Conservation (phyloP, 495 filamentous ascomycete genomes). For the Penicillium parvum region DNA sequence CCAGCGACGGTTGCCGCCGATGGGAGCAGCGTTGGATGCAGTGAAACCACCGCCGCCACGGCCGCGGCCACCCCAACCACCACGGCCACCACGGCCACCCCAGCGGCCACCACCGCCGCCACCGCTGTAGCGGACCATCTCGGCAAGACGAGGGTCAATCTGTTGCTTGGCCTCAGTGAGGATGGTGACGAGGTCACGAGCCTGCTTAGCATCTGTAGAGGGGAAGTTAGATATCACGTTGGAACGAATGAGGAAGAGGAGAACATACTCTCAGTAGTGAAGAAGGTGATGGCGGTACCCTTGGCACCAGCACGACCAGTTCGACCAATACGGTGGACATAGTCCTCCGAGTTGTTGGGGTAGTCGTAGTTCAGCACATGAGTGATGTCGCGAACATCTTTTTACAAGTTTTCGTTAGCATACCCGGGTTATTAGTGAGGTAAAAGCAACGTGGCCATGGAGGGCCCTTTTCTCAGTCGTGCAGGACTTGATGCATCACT, state of each 20-base stretch:
- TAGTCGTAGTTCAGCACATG: slow-evolving; percentile 99
- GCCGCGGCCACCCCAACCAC: slow-evolving; percentile 53
- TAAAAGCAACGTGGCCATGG: slow-evolving; percentile 45
- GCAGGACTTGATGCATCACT: slow-evolving; percentile 67
- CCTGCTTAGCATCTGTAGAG: slow-evolving; percentile 81
- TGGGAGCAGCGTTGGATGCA: slow-evolving; percentile 59
- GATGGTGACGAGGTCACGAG: slow-evolving; percentile 88
- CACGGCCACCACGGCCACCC: slow-evolving; percentile 56
- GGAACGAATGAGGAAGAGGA: slow-evolving; percentile 9
- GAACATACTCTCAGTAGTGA: slow-evolving; percentile 95
- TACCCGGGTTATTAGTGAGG: slow-evolving; percentile 39
- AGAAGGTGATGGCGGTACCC: slow-evolving; percentile 87
- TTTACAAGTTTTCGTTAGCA: slow-evolving; percentile 81
- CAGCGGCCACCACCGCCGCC: slow-evolving; percentile 72
- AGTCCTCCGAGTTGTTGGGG: slow-evolving; percentile 99
- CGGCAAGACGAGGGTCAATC: slow-evolving; percentile 89
- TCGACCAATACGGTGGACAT: slow-evolving; percentile 94
- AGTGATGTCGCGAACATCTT: slow-evolving; percentile 99
- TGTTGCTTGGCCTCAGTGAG: slow-evolving; percentile 97
- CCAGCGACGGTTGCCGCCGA: slow-evolving; percentile 61
- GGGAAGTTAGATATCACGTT: slow-evolving; percentile 22
- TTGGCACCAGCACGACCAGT: slow-evolving; percentile 89
- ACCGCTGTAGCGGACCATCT: slow-evolving; percentile 92
- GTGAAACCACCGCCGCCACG: slow-evolving; percentile 48
- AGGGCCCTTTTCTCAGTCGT: slow-evolving; percentile 56